Evolutionary conservation across 1,139 yeast genomes (phyloP).

Genomic region (Starmera stellimalicola): DNA sequence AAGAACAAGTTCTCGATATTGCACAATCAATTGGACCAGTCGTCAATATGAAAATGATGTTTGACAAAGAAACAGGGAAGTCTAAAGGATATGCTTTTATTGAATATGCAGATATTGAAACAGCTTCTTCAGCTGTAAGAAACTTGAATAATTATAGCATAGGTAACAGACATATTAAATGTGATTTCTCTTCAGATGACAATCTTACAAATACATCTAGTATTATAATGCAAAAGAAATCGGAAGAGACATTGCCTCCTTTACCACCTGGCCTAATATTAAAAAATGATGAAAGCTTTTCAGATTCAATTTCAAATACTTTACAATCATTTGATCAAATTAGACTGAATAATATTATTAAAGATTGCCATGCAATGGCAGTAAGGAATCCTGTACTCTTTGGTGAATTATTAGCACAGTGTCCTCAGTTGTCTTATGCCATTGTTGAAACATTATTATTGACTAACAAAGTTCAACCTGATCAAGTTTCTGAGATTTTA

Average conservation of each 20-base stretch:
- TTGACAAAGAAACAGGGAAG: conserved; percentile 84
- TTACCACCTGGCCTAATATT: conserved; percentile 40
- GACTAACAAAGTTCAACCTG: conserved; percentile 23
- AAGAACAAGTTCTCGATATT: conserved; percentile 77
- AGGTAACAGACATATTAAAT: conserved; percentile 64
- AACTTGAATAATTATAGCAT: conserved; percentile 74
- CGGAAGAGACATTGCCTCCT: conserved; percentile 25
- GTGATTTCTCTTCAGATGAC: conserved; percentile 57
- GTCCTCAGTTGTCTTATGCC: conserved; percentile 77
- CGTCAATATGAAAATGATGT: conserved; percentile 59
- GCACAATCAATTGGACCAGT: conserved; percentile 87
- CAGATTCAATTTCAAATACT: conserved; percentile 53
- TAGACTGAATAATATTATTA: conserved; percentile 45
- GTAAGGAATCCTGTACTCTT: conserved; percentile 54
- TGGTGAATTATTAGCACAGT: conserved; percentile 51
- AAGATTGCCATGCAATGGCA: conserved; percentile 58
- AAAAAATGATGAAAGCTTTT: conserved; percentile 36
- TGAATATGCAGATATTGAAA: conserved; percentile 61
- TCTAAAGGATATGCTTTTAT: conserved; percentile 89
- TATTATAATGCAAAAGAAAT: conserved; percentile 11
- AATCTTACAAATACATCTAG: conserved; percentile 6
- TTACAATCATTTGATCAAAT: conserved; percentile 48
- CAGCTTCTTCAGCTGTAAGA: conserved; percentile 87
- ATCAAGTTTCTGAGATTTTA: conserved; percentile 22
- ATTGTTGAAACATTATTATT: conserved; percentile 67